Base-by-base conservation (phyloP, 495 filamentous ascomycete genomes). In the Podospora appendiculata region DNA sequence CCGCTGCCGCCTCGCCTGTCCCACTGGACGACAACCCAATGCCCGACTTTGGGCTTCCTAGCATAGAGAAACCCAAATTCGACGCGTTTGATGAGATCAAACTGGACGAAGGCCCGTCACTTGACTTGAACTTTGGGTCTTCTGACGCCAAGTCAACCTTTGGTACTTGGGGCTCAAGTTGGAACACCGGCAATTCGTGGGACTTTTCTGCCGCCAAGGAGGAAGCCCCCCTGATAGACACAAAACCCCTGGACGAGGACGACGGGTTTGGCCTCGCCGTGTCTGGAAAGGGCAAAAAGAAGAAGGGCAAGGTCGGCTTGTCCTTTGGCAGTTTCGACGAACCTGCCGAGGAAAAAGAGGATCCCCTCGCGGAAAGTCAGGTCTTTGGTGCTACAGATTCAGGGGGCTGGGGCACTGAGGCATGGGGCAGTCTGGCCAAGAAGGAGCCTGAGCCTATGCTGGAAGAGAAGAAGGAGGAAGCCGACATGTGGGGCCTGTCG, bases 31-130 rank as follows among this genome's bases (percentile, higher is more conserved):
- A 66, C 18, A 51, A 55, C 17, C 59, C 60, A 16, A 48, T 51
- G 12, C 49, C 61, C 32, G 57, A 60, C 38, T 52, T 54, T 33
- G 57, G 41, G 16, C 52, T 58, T 7, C 63, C 62, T 16, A 55
- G 39, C 10, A 44, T 59, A 8, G 45, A 58, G 39, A 47, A 54
- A 42, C 32, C 56, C 48, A 43, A 46, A 38, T 38, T 69, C 42
- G 67, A 73, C 33, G 46, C 63, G 16, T 75, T 79, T 46, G 58
- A 78, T 36, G 74, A 79, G 6, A 74, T 79, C 58, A 77, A 78
- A 47, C 55, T 79, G 35, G 68, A 75, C 52, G 70, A 72, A 4
- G 67, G 56, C n/a, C 61, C 65, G n/a, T 66, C 65, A 16, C 48
- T 70, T 16, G 69, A 71, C 50, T 39, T 70, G 7, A 68, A 58